phyloP scores from a whole-genome alignment of 768 basidiomycete species.

The Leccinum arenicola region DNA sequence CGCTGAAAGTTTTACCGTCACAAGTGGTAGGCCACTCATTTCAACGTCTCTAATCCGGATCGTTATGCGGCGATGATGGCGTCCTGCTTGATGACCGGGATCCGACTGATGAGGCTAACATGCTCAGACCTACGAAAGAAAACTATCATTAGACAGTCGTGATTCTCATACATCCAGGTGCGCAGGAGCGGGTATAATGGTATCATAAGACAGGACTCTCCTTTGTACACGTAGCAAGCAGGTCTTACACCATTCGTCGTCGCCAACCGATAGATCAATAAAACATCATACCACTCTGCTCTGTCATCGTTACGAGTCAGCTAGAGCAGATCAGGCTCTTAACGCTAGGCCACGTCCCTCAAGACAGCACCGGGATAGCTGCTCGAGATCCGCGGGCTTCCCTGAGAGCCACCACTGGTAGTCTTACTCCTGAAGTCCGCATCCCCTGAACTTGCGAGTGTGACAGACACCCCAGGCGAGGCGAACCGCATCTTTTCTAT shows the following conservation, averaged over 20 bases:
- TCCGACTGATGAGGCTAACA: background rate
- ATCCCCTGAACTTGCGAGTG: slow-evolving; percentile 1
- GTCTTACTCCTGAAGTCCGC: background rate
- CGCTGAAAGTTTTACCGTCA: background rate
- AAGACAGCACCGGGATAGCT: background rate
- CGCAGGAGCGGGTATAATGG: background rate
- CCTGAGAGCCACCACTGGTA: background rate
- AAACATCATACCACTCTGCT: background rate
- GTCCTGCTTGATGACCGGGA: background rate
- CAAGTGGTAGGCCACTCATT: background rate
- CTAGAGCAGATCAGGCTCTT: background rate
- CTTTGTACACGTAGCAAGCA: background rate
- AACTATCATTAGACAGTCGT: background rate
- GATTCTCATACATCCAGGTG: background rate
- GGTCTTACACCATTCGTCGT: background rate
- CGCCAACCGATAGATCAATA: background rate
- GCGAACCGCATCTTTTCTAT: background rate
- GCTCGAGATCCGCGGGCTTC: background rate
- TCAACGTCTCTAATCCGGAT: background rate
- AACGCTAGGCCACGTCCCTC: background rate
- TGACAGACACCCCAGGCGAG: background rate
- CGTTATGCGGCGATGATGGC: no score
- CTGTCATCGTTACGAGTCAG: background rate
- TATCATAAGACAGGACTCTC: background rate
- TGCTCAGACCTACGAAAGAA: background rate